Evolutionary conservation across 768 basidiomycete species (phyloP).

Genomic region (Mycena indigotica): DNA sequence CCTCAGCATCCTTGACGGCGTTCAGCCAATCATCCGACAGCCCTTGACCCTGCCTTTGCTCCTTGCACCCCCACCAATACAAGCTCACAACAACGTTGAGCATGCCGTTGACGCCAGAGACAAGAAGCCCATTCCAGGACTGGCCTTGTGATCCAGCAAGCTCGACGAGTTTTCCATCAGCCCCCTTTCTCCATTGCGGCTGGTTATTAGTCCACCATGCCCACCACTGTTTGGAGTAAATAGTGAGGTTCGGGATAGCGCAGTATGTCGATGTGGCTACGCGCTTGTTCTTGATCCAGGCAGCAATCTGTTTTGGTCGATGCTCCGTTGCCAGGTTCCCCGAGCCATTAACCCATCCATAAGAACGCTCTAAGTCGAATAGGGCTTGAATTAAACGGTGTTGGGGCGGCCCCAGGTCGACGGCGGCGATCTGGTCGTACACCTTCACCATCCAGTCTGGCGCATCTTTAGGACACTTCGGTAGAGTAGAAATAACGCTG

Average conservation of each 20-base stretch:
- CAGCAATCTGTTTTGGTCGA: conserved; percentile 1
- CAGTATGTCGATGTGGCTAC: not conserved
- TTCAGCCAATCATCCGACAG: not conserved
- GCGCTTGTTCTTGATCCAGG: conserved; percentile 10
- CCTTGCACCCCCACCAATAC: conserved; percentile 3
- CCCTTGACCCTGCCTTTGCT: not conserved
- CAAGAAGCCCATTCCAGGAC: not conserved
- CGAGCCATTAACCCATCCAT: not conserved
- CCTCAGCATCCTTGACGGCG: not conserved
- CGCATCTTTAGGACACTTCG: not conserved
- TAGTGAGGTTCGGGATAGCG: not conserved
- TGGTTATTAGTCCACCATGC: conserved; percentile 12
- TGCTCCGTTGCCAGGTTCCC: not conserved
- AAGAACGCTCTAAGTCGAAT: not conserved
- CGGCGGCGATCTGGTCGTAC: not conserved
- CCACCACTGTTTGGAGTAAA: not conserved
- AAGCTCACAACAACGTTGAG: not conserved
- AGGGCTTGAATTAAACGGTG: not conserved
- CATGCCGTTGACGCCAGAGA: not conserved
- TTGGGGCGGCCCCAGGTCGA: not conserved
- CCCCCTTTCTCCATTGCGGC: conserved; percentile 13
- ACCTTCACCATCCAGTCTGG: not conserved
- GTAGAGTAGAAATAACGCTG: not conserved
- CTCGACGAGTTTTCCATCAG: not conserved
- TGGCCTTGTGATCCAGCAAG: not conserved